Evolutionary conservation across 768 basidiomycete genomes (phyloP).

Genomic region (Gloeostereum incarnatum): DNA sequence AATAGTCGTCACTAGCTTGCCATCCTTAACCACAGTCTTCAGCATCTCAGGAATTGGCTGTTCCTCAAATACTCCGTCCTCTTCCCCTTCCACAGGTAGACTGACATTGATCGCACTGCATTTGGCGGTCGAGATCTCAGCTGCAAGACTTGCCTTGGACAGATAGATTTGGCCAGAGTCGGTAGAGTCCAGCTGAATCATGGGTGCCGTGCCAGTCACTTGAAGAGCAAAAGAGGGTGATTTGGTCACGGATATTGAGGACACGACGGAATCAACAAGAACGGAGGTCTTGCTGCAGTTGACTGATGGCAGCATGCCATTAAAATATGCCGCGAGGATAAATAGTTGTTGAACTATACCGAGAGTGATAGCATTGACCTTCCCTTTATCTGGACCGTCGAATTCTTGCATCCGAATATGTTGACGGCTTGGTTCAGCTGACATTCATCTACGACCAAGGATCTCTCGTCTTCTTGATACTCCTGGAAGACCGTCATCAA

Average conservation of each 20-base stretch:
- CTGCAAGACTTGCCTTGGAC: slow-evolving; percentile 64
- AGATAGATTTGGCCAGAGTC: slow-evolving; percentile 95
- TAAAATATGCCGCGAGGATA: slow-evolving; percentile 1
- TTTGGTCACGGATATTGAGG: slow-evolving; percentile 78
- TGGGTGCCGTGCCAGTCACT: slow-evolving; percentile 84
- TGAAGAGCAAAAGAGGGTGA: slow-evolving; percentile 93
- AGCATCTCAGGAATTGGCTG: slow-evolving; percentile 94
- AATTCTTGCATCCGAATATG: slow-evolving; percentile 84
- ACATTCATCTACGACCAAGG: slow-evolving; percentile 64
- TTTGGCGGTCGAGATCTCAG: slow-evolving; percentile 91
- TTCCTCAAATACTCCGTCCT: slow-evolving; percentile 89
- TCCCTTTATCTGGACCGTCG: slow-evolving; percentile 82
- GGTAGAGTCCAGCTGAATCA: slow-evolving; percentile 88
- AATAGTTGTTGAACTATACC: slow-evolving; percentile 54
- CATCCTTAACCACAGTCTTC: slow-evolving; percentile 69
- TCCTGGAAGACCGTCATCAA: slow-evolving; percentile 44
- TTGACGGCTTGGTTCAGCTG: slow-evolving; percentile 81
- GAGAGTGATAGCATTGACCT: slow-evolving; percentile 89
- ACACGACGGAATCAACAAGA: slow-evolving; percentile 89
- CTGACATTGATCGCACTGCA: slow-evolving; percentile 90
- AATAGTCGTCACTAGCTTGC: slow-evolving; percentile 81
- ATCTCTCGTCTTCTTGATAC: slow-evolving; percentile 77
- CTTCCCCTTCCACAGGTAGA: slow-evolving; percentile 77
- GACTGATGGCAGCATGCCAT: slow-evolving; percentile 32
- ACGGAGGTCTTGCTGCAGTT: slow-evolving; percentile 85